phyloP scores from a whole-genome alignment of 495 filamentous ascomycete genomes.

The Annulohypoxylon bovei region DNA sequence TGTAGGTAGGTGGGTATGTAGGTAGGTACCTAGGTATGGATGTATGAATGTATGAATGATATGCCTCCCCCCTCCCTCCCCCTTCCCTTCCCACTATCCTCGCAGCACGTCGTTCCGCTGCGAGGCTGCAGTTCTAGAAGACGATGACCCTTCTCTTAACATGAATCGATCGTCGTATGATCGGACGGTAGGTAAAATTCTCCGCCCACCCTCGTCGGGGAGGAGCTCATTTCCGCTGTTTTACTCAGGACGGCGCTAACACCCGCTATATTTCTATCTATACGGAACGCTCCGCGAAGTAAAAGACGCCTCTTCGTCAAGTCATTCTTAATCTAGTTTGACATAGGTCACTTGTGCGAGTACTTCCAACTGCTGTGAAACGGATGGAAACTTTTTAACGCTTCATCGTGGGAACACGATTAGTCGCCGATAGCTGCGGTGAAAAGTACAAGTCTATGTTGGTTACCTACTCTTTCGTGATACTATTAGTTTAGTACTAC shows the following conservation, averaged over 20 bases:
- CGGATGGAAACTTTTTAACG: constrained; percentile 2
- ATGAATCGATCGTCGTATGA: constrained; percentile 17
- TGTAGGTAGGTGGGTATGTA: too few species aligned
- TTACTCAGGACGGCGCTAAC: constrained; percentile 33
- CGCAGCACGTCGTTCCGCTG: constrained; percentile 9
- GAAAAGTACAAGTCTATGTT: constrained; percentile 11
- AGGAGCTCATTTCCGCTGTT: constrained; percentile 38
- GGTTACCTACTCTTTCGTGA: constrained; percentile 11
- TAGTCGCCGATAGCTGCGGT: constrained; percentile 10
- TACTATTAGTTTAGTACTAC: constrained; percentile 10
- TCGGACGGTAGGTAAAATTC: constrained; percentile 16
- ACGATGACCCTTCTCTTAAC: constrained; percentile 8
- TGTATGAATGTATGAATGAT: too few species aligned
- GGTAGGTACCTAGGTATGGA: too few species aligned
- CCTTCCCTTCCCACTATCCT: neutral
- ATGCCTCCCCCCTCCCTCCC: neutral
- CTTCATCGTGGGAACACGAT: neutral
- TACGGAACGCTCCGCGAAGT: constrained; percentile 12
- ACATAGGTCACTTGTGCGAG: constrained; percentile 11
- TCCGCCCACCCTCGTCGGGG: constrained; percentile 25
- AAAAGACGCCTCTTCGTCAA: neutral
- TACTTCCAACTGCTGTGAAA: constrained; percentile 8
- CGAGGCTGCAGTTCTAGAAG: constrained; percentile 25
- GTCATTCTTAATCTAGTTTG: constrained; percentile 9
- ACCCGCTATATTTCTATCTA: constrained; percentile 26